Base-by-base conservation (phyloP, 441 rosid genomes). In the Bocquillonia castaneifolia region DNA sequence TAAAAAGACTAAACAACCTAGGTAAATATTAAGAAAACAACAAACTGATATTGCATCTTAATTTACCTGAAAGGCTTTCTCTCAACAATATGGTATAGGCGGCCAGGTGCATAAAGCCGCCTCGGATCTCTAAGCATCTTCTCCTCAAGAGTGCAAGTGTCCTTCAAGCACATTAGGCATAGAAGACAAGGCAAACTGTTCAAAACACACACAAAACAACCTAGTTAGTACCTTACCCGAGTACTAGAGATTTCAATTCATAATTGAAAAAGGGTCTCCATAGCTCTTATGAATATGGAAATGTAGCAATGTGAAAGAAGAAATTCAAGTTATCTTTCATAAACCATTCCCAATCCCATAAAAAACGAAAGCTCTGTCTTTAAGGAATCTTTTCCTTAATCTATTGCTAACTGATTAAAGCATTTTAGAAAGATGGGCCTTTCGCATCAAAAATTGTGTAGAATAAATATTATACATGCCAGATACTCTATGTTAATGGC, bases 21-120 rank as follows among this genome's bases (percentile, higher is more conserved):
- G n/a, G n/a, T n/a, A n/a, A n/a, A n/a, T n/a, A n/a, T n/a, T 51
- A 23, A 32, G 59, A 2, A 6, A 39, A n/a, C 75, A 78, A 95
- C 90, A 23, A 51, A 53, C 12, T 40, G 1, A 23, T 18, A 28
- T 55, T 39, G 44, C 55, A 44, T 23, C 20, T 20, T 40, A 42
- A n/a, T 44, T 13, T 80, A 93, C 97, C 91, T 89, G 85, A 74
- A 86, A 64, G 80, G 91, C 80, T 82, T 93, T 76, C 98, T 77
- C 70, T 91, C 93, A 2, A 93, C 98, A 44, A 93, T 88, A 76
- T 93, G 98, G 74, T 93, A 93, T 76, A 93, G 86, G 58, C 97
- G 93, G 67, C 98, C 97, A 31, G 97, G 98, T 68, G 98, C 98
- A 71, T 91, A 91, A n/a, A 93, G 80, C 74, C 98, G 84, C 75